These are phyloP conservation scores for Daldinia vernicosa DNA, from an alignment of 495 filamentous ascomycete genomes.

Conservation along the genomic window DNA sequence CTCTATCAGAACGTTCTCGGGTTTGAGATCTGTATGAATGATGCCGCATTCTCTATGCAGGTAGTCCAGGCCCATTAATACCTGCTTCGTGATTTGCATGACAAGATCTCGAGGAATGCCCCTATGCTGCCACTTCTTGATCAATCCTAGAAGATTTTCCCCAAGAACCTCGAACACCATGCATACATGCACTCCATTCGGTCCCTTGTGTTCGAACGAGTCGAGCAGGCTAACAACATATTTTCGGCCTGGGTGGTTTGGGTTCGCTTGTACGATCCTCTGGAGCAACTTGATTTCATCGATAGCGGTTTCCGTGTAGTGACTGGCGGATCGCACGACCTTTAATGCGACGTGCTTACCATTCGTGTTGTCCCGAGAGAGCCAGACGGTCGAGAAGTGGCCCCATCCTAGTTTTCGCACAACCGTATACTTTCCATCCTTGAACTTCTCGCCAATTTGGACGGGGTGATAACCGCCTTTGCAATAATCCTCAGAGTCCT, in stretches of 20 bases:
- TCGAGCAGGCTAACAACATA: constrained; percentile 96
- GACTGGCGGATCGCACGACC: constrained; percentile 94
- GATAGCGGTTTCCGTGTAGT: constrained; percentile 98
- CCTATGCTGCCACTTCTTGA: constrained; percentile 98
- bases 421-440: constrained; percentile 95
- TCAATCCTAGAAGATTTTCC: constrained; percentile 93
- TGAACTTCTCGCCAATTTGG: constrained; percentile 92
- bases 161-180: constrained; percentile 99
- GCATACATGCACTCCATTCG: constrained; percentile 95
- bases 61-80: constrained; percentile 93
- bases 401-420: constrained; percentile 98
- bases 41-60: constrained; percentile 98
- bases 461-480: constrained; percentile 99
- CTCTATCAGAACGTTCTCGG: constrained; percentile 98
- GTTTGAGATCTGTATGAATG: constrained; percentile 98
- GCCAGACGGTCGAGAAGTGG: constrained; percentile 98
- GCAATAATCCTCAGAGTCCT: constrained; percentile 99
- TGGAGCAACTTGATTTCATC: constrained; percentile 99
- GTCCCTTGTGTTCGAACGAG: constrained; percentile 97
- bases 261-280: constrained; percentile 94
- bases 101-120: constrained; percentile 96
- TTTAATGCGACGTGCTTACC: constrained; percentile 97
- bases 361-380: constrained; percentile 89
- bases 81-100: constrained; percentile 98
- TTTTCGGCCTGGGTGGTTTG: constrained; percentile 87